phyloP scores from a whole-genome alignment of 306 rosid genomes.

The Vicia faba region DNA sequence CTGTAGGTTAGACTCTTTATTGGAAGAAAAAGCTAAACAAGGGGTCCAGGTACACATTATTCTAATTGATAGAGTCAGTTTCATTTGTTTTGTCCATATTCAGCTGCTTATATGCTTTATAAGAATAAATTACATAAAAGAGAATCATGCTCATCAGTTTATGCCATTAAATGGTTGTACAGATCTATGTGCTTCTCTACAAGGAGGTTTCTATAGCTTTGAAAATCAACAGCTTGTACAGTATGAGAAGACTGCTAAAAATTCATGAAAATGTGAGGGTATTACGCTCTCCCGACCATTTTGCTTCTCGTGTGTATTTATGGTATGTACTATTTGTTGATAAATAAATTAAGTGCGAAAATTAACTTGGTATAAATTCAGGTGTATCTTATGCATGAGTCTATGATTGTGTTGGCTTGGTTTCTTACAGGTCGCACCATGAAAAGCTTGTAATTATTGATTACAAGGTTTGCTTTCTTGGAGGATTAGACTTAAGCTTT shows the following conservation, averaged over 20 bases:
- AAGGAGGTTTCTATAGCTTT: constrained; percentile 97
- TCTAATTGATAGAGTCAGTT: constrained; percentile 11
- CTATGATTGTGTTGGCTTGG: constrained; percentile 46
- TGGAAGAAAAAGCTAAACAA: constrained; percentile 91
- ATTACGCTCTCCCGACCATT: constrained; percentile 93
- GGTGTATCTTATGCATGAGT: constrained; percentile 22
- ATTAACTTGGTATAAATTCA: constrained; percentile 33
- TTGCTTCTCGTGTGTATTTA: constrained; percentile 79
- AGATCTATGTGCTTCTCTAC: constrained; percentile 95
- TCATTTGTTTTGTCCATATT: constrained; percentile 9
- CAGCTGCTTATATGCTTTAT: constrained; percentile 23
- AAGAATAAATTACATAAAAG: constrained; percentile 26
- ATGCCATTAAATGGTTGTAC: constrained; percentile 36
- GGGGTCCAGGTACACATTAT: constrained; percentile 81
- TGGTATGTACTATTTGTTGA: constrained; percentile 61
- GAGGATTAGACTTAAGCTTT: constrained; percentile 97
- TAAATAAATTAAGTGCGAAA: constrained; percentile 27
- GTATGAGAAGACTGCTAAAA: constrained; percentile 83
- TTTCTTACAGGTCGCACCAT: constrained; percentile 93
- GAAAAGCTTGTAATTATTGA: constrained; percentile 97
- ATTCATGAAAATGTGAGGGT: constrained; percentile 96
- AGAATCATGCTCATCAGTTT: constrained; percentile 22
- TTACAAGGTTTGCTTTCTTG: constrained; percentile 88
- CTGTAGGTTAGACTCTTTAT: constrained; percentile 69
- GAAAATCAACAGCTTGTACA: constrained; percentile 85